Evolutionary conservation across 2,329 filamentous ascomycete genomes (phyloP).

Genomic region (Microdochium nivale): DNA sequence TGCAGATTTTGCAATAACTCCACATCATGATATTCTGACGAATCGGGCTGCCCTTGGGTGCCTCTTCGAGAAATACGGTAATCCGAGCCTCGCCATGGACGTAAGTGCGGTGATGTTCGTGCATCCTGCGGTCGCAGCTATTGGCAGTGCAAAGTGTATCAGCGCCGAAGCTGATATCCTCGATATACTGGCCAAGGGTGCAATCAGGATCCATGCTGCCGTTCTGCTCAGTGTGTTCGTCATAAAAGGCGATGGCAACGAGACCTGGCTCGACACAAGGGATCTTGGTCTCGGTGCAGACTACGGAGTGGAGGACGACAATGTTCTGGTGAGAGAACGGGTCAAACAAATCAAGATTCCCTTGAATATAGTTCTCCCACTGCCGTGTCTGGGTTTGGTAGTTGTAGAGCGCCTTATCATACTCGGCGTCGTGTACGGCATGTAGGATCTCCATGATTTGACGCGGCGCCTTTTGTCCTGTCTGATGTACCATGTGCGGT

Average conservation of each 20-base stretch:
- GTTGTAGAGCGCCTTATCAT: constrained; percentile 87
- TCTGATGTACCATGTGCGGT: constrained; percentile 88
- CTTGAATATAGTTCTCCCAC: constrained; percentile 92
- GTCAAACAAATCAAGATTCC: constrained; percentile 83
- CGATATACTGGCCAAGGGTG: constrained; percentile 89
- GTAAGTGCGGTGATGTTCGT: constrained; percentile 90
- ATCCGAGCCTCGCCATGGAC: constrained; percentile 93
- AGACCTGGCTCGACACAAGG: constrained; percentile 87
- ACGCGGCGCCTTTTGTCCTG: constrained; percentile 68
- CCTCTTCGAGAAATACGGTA: constrained; percentile 77
- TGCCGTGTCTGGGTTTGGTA: constrained; percentile 92
- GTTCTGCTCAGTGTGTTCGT: constrained; percentile 64
- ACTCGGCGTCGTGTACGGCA: constrained; percentile 92
- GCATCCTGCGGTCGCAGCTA: constrained; percentile 81
- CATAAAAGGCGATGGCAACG: constrained; percentile 88
- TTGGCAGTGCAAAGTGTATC: constrained; percentile 72
- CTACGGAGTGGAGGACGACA: constrained; percentile 84
- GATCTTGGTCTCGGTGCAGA: constrained; percentile 88
- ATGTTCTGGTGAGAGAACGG: constrained; percentile 96
- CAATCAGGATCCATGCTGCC: constrained; percentile 73
- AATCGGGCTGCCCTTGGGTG: constrained; percentile 34
- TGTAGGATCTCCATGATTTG: constrained; percentile 91
- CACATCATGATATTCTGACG: constrained; percentile 83
- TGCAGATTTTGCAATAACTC: constrained; percentile 90
- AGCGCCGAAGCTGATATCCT: constrained; percentile 73